Conservation (phyloP, 257 asterid species). For the Solanum pinnatisectum region DNA sequence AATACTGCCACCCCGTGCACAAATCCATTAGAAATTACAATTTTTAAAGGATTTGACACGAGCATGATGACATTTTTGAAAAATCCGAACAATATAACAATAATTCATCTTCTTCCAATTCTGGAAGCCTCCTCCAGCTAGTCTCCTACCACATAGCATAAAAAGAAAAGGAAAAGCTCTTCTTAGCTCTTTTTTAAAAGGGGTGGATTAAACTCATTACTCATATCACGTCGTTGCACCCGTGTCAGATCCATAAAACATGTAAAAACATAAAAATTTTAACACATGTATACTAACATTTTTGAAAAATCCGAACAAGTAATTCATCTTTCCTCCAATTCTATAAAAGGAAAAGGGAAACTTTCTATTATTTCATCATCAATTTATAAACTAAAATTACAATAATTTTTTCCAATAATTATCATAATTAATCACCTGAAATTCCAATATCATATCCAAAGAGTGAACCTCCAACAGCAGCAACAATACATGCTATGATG, state of each 20-base stretch:
- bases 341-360: not conserved
- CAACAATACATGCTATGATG: slow-evolving; percentile 46
- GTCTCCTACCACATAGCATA: not conserved
- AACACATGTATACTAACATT: not conserved
- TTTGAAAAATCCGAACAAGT: not conserved
- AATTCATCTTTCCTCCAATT: not conserved
- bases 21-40: not conserved
- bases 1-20: not conserved
- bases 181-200: not conserved
- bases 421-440: slow-evolving; percentile 34
- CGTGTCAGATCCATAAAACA: not conserved
- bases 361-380: not conserved
- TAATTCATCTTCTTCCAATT: not conserved
- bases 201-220: not conserved
- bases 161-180: not conserved
- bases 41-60: not conserved
- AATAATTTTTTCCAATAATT: not conserved
- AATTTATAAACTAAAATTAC: not conserved
- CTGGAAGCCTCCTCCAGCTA: not conserved
- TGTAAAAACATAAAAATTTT: not conserved
- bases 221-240: not conserved
- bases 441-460: slow-evolving; percentile 81
- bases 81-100: not conserved
- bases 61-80: fast-evolving
- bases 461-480: slow-evolving; percentile 72